Evolutionary conservation across 2,329 filamentous ascomycete genomes (phyloP), one percentile per base, ranked within the genome.

Genomic region (Emericellopsis cladophorae): DNA sequence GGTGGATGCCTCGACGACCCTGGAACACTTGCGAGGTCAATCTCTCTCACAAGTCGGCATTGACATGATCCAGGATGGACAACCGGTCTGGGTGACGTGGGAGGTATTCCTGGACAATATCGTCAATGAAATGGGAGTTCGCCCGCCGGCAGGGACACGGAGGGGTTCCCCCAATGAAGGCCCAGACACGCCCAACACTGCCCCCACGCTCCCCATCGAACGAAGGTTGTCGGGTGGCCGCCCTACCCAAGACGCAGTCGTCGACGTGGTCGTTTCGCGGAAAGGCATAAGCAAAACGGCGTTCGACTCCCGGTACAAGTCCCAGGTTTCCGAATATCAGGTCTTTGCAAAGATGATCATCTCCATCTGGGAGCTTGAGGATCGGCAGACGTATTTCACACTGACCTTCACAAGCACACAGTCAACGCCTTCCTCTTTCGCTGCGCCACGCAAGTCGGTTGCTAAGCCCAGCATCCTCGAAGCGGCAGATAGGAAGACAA

Each of bases 291-390:
- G 61, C 39, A 64, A 64, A 41, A 54, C 67, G 7, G 59, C 48
- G 1, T 54, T 61, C 21, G 57, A 61, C 16, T 49, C 51, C 18
- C 55, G 51, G 22, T 51, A 54, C 31, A 59, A 32, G 42, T 52
- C 55, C 9, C 62, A 60, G 45, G 56, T 57, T 15, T 57, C 55
- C 7, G 57, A 62, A 18, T 58, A 56, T 39, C 66, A 65, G 49
- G 58, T 76, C 0, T 74, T 75, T 46, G 79, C 83, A 18, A 81
- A 80, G 47, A 84, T 88, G 79, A 84, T 87, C 37, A 75, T 88
- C 18, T 83, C 79, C 1, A 73, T 84, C 7, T 89, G 82, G 79
- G 70, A 76, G 44, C 66, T 74, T n/a, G 74, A 82, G 32, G 75
- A 83, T 34, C 68, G 71, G 16, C 72, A 79, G 48, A 75, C 70